Conservation (phyloP, 2,329 filamentous ascomycete species). For the Colletotrichum higginsianum region DNA sequence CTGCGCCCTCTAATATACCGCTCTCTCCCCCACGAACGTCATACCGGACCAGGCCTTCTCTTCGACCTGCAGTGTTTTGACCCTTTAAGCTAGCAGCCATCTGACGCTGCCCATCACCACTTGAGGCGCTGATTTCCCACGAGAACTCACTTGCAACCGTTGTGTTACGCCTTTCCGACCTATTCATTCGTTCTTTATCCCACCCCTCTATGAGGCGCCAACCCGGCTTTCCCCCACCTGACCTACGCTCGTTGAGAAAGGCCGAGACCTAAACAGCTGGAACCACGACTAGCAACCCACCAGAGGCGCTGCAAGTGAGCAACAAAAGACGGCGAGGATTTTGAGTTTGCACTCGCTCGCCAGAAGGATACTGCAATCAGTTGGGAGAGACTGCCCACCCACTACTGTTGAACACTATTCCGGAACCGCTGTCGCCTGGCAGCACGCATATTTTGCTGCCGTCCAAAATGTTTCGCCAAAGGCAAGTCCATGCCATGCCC, state of each 20-base stretch:
- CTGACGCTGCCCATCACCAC: constrained; percentile 31
- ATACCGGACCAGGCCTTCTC: constrained; percentile 30
- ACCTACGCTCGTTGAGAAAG: constrained; percentile 35
- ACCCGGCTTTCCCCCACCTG: constrained; percentile 42
- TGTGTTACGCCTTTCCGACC: constrained; percentile 32
- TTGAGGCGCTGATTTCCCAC: constrained; percentile 23
- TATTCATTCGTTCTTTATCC: constrained; percentile 37
- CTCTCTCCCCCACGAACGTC: constrained; percentile 41
- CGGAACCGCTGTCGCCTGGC: constrained; percentile 45
- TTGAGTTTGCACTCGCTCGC: constrained; percentile 24
- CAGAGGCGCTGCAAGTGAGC: constrained; percentile 18
- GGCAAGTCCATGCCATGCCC: constrained; percentile 46
- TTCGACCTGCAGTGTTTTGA: constrained; percentile 32
- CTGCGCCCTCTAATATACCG: constrained; percentile 41
- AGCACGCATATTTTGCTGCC: constrained; percentile 38
- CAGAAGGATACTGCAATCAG: constrained; percentile 26
- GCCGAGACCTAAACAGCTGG: constrained; percentile 8
- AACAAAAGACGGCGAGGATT: constrained; percentile 28
- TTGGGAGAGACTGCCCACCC: constrained; percentile 1
- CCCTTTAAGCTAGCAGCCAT: constrained; percentile 23
- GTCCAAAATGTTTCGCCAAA: constrained; percentile 53
- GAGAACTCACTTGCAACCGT: constrained; percentile 11
- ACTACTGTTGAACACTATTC: constrained; percentile 30
- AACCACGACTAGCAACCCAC: neutral
- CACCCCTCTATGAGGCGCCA: constrained; percentile 38